phyloP scores from a whole-genome alignment of 1,284 basidiomycete species.

The Boletus sp. region DNA sequence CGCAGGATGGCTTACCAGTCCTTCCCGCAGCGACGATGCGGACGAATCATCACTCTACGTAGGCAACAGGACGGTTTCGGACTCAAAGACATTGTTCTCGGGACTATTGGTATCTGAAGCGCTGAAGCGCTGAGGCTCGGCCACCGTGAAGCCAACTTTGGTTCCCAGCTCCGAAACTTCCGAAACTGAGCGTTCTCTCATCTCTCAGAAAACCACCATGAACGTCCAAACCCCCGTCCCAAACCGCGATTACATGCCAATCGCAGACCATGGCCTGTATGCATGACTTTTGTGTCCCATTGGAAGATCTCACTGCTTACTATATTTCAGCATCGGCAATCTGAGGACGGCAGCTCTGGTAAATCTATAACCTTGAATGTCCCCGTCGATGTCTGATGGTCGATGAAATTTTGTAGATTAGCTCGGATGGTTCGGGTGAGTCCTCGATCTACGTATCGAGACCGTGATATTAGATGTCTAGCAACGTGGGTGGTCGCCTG shows the following conservation, averaged over 20 bases:
- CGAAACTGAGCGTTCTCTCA: neutral
- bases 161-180: constrained; percentile 2
- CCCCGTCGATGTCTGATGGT: constrained; percentile 9
- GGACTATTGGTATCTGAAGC: no score
- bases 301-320: constrained; percentile 9
- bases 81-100: neutral
- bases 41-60: no score
- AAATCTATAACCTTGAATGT: constrained; percentile 17
- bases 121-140: no score
- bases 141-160: constrained; percentile 11
- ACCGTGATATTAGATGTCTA: neutral
- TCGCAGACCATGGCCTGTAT: constrained; percentile 70
- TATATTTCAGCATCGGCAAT: constrained; percentile 63
- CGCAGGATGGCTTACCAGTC: no score
- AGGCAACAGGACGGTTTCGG: no score
- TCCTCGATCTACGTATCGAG: constrained; percentile 4
- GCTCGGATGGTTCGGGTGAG: constrained; percentile 76
- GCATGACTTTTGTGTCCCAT: constrained; percentile 30
- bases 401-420: constrained; percentile 42
- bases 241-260: constrained; percentile 56
- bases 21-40: no score
- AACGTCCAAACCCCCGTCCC: constrained; percentile 32
- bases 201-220: constrained; percentile 26
- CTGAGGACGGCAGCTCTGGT: constrained; percentile 75
- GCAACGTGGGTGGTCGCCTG: neutral